Evolutionary conservation across 2,329 filamentous ascomycete genomes (phyloP), one percentile per base, ranked within the genome.

Genomic region (Cercospora berteroae): DNA sequence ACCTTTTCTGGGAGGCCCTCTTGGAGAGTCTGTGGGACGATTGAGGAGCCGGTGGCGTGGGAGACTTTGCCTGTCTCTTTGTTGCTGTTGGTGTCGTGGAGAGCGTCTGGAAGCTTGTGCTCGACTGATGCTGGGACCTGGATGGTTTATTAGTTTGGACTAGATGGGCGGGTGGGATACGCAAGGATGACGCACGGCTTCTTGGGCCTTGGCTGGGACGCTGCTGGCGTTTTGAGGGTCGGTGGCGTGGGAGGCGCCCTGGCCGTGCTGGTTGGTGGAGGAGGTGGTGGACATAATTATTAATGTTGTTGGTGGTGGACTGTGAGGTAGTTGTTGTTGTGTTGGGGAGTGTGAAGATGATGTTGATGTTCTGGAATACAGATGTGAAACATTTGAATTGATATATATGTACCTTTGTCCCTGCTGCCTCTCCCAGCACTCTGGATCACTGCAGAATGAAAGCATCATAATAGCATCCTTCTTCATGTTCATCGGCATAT

Each of bases 1-100:
- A 83, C 71, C 33, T 77, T 79, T 73, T 83, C 79, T 1, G 81
- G 81, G 1, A 83, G 74, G 44, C 76, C 78, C 73, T 83, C 79
- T 71, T 83, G 81, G 5, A 83, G 70, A 27, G 77, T 74, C 74
- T 81, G 75, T 10, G 82, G 82, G 0, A 83, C 81, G 18, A 78
- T 80, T 16, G 77, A 79, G 23, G 74, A 75, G 5, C 79, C 77
- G 58, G 77, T 77, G 3, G 80, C 81, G 70, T 82, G 80, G 2
- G 78, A 79, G 70, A 80, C 72, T 64, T 79, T 77, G 66, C 77
- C 77, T 31, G 78, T 77, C 31, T 77, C 67, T 16, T 70, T 31
- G 71, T 75, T 75, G 65, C 64, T 73, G 50, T 76, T 75, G 1
- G 67, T 69, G 52, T 69, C 56, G 56, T 69, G 67, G n/a, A 62